Conservation (phyloP, 441 rosid species). For the Lepidium campestre region DNA sequence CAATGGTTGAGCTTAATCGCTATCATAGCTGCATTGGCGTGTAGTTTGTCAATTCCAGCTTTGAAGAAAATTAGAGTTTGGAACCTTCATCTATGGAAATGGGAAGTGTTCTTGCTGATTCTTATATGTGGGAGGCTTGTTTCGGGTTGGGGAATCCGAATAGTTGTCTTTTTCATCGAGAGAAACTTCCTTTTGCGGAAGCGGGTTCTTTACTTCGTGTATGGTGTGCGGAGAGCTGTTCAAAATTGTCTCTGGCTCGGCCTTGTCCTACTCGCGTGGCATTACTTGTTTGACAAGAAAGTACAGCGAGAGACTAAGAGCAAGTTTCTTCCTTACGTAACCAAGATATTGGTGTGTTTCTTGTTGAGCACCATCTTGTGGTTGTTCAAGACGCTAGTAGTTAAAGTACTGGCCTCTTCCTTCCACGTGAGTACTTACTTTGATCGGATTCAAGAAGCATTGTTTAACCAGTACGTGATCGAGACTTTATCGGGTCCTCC, state of each 20-base stretch:
- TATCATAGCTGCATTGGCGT: conserved; percentile 39
- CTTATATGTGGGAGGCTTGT: conserved; percentile 80
- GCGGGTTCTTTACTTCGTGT: conserved; percentile 57
- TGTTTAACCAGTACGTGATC: conserved; percentile 57
- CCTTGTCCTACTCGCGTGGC: conserved; percentile 55
- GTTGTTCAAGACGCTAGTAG: conserved; percentile 53
- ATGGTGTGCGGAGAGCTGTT: conserved; percentile 53
- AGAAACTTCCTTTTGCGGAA: conserved; percentile 50
- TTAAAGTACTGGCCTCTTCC: conserved; percentile 57
- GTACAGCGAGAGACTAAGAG: conserved; percentile 31
- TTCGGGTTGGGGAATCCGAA: conserved; percentile 80
- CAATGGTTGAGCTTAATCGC: conserved; percentile 67
- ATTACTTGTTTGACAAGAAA: conserved; percentile 43
- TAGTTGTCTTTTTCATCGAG: conserved; percentile 46
- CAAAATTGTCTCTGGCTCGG: conserved; percentile 64
- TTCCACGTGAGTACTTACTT: conserved; percentile 63
- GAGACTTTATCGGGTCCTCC: conserved; percentile 59
- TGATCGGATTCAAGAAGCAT: conserved; percentile 52
- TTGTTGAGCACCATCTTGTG: conserved; percentile 42
- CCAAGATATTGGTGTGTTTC: conserved; percentile 36
- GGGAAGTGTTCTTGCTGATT: conserved; percentile 64
- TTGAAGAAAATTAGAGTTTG: conserved; percentile 32
- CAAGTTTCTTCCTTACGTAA: conserved; percentile 34
- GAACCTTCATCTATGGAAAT: conserved; percentile 69
- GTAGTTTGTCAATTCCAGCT: conserved; percentile 39